Percentiles rank a stretch among this genome's conserved stretches.
Evolutionary conservation across 305 asterid species (phyloP).

Genomic region (Fraxinus baroniana): DNA sequence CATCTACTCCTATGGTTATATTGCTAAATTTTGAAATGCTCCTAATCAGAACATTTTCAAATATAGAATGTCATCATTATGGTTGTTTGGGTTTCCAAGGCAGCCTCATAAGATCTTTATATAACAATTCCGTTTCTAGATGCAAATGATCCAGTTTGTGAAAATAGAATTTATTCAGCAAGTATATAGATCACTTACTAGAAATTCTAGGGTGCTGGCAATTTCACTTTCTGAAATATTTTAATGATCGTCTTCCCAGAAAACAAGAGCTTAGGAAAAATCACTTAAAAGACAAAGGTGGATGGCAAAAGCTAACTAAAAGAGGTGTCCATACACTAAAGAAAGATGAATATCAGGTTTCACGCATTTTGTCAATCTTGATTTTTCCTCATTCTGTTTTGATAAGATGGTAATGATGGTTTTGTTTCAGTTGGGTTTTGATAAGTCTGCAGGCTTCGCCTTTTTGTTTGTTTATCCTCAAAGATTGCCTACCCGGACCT

Average conservation of each 20-base stretch:
- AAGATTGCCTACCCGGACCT: neutral
- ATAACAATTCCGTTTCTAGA: neutral
- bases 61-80: neutral
- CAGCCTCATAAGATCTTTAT: neutral
- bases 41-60: neutral
- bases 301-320: conserved; percentile 78
- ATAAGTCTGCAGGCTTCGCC: neutral
- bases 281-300: conserved; percentile 51
- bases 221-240: neutral
- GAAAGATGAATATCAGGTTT: conserved; percentile 72
- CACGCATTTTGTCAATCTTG: conserved; percentile 3
- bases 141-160: neutral
- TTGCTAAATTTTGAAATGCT: neutral
- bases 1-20: neutral
- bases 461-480: neutral
- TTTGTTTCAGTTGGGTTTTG: conserved; percentile 55
- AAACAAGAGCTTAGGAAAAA: conserved; percentile 55
- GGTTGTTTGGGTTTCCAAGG: neutral
- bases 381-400: conserved; percentile 17
- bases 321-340: conserved; percentile 75
- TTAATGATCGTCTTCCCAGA: conserved; percentile 37
- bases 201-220: neutral
- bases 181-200: neutral
- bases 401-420: conserved; percentile 11
- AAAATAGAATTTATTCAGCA: neutral